phyloP scores from a whole-genome alignment of 345 rosid species.

The Citrus unshiu region DNA sequence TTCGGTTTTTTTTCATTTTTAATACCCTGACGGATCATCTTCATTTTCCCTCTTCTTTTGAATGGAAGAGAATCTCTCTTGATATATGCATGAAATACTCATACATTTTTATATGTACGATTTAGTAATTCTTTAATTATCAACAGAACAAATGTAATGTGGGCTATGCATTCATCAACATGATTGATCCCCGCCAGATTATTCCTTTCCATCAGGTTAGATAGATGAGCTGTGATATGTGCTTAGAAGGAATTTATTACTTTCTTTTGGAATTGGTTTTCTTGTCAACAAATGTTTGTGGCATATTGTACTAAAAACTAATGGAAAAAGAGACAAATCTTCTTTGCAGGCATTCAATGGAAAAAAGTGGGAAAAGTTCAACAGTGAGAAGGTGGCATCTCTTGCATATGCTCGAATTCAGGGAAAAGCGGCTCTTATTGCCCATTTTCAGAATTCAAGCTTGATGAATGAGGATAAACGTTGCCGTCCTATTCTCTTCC shows the following conservation, averaged over 20 bases:
- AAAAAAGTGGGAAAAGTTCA: conserved; percentile 90
- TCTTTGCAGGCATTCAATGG: conserved; percentile 74
- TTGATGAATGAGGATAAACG: conserved; percentile 94
- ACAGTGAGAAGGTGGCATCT: conserved; percentile 85
- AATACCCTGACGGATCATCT: neutral
- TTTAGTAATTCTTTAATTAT: conserved; percentile 9
- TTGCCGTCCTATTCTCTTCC: conserved; percentile 85
- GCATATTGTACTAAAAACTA: neutral
- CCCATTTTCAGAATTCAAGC: conserved; percentile 93
- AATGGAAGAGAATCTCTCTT: neutral
- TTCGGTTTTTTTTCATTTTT: conserved; percentile 3
- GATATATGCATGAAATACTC: conserved; percentile 1
- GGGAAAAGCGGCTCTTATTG: conserved; percentile 81
- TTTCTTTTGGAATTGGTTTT: neutral
- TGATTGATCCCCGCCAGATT: conserved; percentile 73
- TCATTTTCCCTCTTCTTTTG: neutral
- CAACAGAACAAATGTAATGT: conserved; percentile 90
- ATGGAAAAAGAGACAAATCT: neutral
- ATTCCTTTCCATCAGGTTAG: conserved; percentile 67
- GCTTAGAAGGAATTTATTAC: neutral
- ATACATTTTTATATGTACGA: neutral
- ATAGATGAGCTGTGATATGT: neutral
- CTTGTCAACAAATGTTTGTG: neutral
- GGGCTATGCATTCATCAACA: conserved; percentile 90
- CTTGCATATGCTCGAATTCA: conserved; percentile 89